phyloP scores from a whole-genome alignment of 2,329 filamentous ascomycete species.

The Pezicula carpinea region DNA sequence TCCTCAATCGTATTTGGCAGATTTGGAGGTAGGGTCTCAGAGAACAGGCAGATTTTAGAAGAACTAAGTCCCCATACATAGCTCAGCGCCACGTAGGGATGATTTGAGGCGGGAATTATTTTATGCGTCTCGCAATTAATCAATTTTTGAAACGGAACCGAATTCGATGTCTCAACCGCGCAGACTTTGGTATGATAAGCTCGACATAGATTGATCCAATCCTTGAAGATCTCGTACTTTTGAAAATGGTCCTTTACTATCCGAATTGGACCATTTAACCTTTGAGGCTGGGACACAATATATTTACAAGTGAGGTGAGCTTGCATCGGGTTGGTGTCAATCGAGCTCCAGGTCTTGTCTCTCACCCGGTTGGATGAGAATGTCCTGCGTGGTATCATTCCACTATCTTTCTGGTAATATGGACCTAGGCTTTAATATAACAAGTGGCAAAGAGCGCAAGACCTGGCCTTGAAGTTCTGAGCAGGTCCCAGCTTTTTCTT shows the following conservation, averaged over 20 bases:
- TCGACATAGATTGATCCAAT: constrained; percentile 5
- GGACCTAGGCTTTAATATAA: not conserved
- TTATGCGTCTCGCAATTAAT: constrained; percentile 6
- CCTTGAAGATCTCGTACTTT: constrained; percentile 1
- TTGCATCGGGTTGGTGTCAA: constrained; percentile 3
- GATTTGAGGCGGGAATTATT: constrained; percentile 1
- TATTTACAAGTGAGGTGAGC: not conserved
- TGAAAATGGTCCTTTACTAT: constrained; percentile 1
- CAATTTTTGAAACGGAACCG: constrained; percentile 2
- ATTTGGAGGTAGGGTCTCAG: constrained; percentile 13
- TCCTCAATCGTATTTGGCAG: constrained; percentile 18
- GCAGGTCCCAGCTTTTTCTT: constrained; percentile 1
- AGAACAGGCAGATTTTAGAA: not conserved
- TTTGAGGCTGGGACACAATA: constrained; percentile 2
- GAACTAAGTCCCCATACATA: constrained; percentile 6
- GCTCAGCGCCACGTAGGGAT: constrained; percentile 7
- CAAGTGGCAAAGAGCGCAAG: constrained; percentile 3
- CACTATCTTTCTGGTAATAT: not conserved
- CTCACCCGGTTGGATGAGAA: constrained; percentile 3
- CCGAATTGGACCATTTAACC: constrained; percentile 1
- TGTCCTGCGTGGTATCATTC: constrained; percentile 1
- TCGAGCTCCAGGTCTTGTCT: constrained; percentile 4
- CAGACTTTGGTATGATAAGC: constrained; percentile 2
- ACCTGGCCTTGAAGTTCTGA: not conserved
- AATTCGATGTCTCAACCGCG: not conserved